Conservation (phyloP, 2,329 filamentous ascomycete species). For the Dothiorella sarmentorum region DNA sequence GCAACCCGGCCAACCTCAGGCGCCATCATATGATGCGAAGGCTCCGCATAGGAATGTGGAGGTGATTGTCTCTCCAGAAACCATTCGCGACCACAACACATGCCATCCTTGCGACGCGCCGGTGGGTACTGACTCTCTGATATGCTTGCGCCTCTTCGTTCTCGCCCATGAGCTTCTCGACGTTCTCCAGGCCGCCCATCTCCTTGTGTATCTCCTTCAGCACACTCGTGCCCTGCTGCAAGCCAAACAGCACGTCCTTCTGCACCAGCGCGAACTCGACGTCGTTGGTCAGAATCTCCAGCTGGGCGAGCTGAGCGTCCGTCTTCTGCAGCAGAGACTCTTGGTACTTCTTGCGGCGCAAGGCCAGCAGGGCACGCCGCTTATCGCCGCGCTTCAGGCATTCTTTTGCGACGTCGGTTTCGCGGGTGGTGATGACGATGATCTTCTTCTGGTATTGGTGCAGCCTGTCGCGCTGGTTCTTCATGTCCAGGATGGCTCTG, state of each 20-base stretch:
- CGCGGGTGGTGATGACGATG: slow-evolving; percentile 76
- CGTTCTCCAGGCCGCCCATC: slow-evolving; percentile 91
- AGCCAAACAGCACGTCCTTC: slow-evolving; percentile 89
- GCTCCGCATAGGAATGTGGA: background rate
- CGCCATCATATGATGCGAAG: no score
- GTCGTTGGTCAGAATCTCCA: slow-evolving; percentile 81
- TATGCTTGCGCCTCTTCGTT: slow-evolving; percentile 87
- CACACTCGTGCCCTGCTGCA: slow-evolving; percentile 88
- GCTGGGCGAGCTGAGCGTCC: slow-evolving; percentile 86
- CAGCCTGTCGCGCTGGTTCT: slow-evolving; percentile 94
- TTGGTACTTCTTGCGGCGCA: slow-evolving; percentile 96
- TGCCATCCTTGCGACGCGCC: background rate
- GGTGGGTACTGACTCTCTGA: slow-evolving; percentile 63
- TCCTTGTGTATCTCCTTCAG: slow-evolving; percentile 88
- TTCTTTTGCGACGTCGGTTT: slow-evolving; percentile 80
- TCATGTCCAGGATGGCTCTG: slow-evolving; percentile 96
- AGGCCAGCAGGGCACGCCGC: slow-evolving; percentile 74
- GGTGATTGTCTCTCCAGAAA: background rate
- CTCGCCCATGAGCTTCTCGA: slow-evolving; percentile 94
- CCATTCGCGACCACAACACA: background rate
- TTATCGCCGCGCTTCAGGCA: slow-evolving; percentile 80
- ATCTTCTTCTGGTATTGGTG: slow-evolving; percentile 95
- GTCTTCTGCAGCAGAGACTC: slow-evolving; percentile 85
- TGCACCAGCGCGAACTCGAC: slow-evolving; percentile 97
- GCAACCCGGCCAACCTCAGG: no score